Evolutionary conservation across 129 eudicot genomes (phyloP).

Genomic region (Chrysanthemum lavandulifolium): DNA sequence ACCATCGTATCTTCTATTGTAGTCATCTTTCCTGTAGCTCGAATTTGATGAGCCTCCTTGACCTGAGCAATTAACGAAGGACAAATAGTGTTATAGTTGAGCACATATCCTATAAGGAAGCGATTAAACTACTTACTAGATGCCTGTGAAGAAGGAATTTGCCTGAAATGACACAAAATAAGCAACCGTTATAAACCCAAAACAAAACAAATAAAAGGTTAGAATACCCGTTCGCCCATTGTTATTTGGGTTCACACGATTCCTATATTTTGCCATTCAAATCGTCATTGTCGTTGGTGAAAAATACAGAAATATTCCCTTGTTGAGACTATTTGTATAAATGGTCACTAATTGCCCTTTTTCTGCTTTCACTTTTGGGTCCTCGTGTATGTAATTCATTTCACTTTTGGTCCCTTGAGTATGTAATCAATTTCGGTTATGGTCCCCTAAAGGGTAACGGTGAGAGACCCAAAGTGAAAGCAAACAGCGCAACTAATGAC

Average conservation of each 20-base stretch:
- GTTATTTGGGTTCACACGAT: background rate
- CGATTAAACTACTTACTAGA: conserved; percentile 57
- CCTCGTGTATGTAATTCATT: no score
- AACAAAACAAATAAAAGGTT: background rate
- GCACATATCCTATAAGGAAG: background rate
- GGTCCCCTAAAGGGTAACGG: no score
- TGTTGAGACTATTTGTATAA: no score
- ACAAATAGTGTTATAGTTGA: conserved; percentile 6
- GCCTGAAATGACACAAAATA: conserved; percentile 47
- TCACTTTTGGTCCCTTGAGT: no score
- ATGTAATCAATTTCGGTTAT: no score
- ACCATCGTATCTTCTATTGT: conserved; percentile 78
- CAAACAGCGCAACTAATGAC: no score
- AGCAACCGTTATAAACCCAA: conserved; percentile 8
- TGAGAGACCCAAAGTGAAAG: no score
- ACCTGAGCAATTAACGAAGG: conserved; percentile 37
- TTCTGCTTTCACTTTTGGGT: no score
- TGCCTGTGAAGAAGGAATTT: conserved; percentile 59
- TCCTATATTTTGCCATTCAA: background rate
- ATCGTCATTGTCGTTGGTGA: background rate
- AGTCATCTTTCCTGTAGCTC: conserved; percentile 76
- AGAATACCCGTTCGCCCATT: background rate
- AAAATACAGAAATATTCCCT: no score
- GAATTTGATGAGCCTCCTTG: conserved; percentile 76
- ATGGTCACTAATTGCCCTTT: no score